Base-by-base conservation (phyloP, 805 yeast species). In the Vanderwaltozyma tropicalis region DNA sequence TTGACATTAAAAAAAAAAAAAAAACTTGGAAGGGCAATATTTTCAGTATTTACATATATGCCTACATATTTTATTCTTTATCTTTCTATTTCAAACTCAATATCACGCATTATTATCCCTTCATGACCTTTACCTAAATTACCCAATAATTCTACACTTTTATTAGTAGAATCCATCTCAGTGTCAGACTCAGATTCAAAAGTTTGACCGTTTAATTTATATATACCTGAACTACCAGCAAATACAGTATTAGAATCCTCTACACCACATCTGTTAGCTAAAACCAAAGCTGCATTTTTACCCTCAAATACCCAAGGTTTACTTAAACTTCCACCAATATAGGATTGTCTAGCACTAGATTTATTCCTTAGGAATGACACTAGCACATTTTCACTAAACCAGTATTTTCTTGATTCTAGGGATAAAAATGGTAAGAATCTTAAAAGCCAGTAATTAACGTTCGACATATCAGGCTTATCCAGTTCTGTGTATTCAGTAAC, bases 191-290 rank as follows among this genome's bases (percentile, higher is more conserved):
- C 37, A 6, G 16, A n/a, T 14, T 47, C 39, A 0, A 52, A 51
- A 3, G 50, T 46, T 17, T 43, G 43, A 0, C 74, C 74, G 43
- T 67, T 67, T 46, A 81, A 80, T 42, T 72, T 69, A 31, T 73
- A 55, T 3, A 84, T 72, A 1, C 64, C 66, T 1, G 83, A 69
- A 4, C 94, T 89, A 1, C 78, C 86, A 44, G 80, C 85, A 44
- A 76, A 57, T 1, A 76, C 70, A 2, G 61, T 57, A 8, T 39
- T 43, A 29, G 69, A 72, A 34, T 67, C 77, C 53, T 87, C 96
- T n/a, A 79, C 62, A 0, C 96, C 96, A 9, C 74, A 63, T 44
- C 96, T 64, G 53, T 87, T 86, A 47, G 86, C 75, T 5, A 76
- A 52, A 0, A 80, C 71, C 11, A 80, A 51, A 2, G 65, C 54